A percentile compares a stretch with the other conserved stretches of the same genome.
Evolutionary conservation across 2,329 filamentous ascomycete genomes (phyloP).

Genomic region (Colletotrichum australisinense): DNA sequence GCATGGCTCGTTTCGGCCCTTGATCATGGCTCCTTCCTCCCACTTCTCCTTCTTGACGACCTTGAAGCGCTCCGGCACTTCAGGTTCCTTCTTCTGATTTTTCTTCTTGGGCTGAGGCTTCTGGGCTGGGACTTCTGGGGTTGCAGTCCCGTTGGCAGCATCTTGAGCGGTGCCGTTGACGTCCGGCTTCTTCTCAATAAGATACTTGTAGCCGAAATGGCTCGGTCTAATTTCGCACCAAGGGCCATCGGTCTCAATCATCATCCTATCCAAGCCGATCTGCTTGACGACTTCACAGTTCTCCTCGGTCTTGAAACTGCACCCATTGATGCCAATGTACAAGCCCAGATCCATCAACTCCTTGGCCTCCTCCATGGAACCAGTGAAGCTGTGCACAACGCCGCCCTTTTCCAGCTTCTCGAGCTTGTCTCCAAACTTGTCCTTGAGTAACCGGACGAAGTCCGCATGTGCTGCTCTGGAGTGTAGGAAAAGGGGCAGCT

Average conservation of each 20-base stretch:
- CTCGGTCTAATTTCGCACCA: conserved; percentile 96
- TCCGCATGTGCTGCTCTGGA: conserved; percentile 88
- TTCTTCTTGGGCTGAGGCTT: conserved; percentile 55
- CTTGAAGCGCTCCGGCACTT: conserved; percentile 79
- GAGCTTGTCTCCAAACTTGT: conserved; percentile 66
- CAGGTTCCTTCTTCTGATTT: conserved; percentile 70
- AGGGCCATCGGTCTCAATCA: conserved; percentile 97
- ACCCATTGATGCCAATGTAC: conserved; percentile 96
- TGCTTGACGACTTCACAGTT: conserved; percentile 87
- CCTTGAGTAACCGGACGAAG: conserved; percentile 79
- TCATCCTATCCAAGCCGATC: conserved; percentile 82
- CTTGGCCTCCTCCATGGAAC: conserved; percentile 85
- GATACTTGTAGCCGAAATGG: conserved; percentile 84
- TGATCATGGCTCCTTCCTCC: conserved; percentile 88
- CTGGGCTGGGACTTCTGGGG: conserved; percentile 23
- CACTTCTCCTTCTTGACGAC: conserved; percentile 97
- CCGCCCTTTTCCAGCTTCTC: conserved; percentile 78
- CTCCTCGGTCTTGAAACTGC: conserved; percentile 92
- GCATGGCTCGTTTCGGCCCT: conserved; percentile 93
- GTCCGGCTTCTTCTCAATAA: conserved; percentile 56
- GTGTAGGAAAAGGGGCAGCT: conserved; percentile 91
- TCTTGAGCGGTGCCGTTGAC: conserved; percentile 39
- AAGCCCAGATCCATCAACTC: conserved; percentile 84
- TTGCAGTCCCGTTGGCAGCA: conserved; percentile 27
- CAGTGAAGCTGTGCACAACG: conserved; percentile 96